Conservation (phyloP, 129 eudicot genomes). For the Tagetes erecta region DNA sequence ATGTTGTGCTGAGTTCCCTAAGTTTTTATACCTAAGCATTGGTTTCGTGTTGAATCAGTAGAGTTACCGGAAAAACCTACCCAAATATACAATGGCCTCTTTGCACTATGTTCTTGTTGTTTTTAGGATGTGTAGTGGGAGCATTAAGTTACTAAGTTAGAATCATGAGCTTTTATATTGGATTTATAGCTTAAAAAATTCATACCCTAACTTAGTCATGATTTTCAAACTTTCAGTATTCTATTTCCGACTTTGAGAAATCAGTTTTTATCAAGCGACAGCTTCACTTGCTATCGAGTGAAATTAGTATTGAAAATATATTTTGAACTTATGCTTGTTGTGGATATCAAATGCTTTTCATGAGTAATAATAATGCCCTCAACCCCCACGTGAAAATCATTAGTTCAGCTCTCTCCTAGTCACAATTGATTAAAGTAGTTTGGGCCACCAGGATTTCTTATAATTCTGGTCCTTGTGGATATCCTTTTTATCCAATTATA, state of each 20-base stretch:
- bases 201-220: neutral
- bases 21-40: neutral
- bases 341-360: conserved; percentile 18
- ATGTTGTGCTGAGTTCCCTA: neutral
- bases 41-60: neutral
- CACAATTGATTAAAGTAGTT: conserved; percentile 15
- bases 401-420: neutral
- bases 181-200: neutral
- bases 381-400: neutral
- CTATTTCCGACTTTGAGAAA: conserved; percentile 14
- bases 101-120: no score
- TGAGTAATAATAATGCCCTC: conserved; percentile 1
- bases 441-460: conserved; percentile 15
- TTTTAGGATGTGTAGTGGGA: neutral
- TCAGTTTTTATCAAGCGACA: neutral
- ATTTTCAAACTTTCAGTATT: neutral
- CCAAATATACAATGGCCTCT: neutral
- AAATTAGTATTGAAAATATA: conserved; percentile 7
- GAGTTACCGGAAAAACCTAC: neutral
- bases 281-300: neutral
- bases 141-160: neutral
- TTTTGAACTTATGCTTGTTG: conserved; percentile 10
- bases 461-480: no score
- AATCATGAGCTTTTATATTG: neutral
- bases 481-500: neutral